Evolutionary conservation across 2,329 filamentous ascomycete genomes (phyloP).

Genomic region (Juglanconis oblonga): DNA sequence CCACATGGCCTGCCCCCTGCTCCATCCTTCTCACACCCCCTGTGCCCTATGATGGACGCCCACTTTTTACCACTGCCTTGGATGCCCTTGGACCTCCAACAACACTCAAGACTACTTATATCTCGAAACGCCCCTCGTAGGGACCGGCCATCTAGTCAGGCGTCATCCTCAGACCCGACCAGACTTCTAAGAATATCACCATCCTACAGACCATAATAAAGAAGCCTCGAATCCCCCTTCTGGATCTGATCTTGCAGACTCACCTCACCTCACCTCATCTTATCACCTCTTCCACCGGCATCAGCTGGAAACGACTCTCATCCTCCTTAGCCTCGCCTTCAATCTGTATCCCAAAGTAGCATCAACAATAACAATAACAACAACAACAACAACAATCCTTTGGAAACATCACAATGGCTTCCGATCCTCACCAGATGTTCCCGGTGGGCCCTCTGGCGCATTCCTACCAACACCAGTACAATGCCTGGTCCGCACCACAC

Average conservation of each 20-base stretch:
- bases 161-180: constrained; percentile 5
- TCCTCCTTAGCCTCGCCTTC: not conserved
- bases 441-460: constrained; percentile 16
- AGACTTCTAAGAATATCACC: not conserved
- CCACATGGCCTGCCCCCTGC: not conserved
- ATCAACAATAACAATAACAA: not conserved
- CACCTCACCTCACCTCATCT: constrained; percentile 4
- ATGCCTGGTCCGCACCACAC: constrained; percentile 16
- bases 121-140: constrained; percentile 6
- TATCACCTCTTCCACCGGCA: not conserved
- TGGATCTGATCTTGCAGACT: not conserved
- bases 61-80: not conserved
- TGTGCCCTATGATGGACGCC: not conserved
- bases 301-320: not conserved
- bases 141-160: not conserved
- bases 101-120: constrained; percentile 7
- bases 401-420: constrained; percentile 9
- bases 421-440: constrained; percentile 19
- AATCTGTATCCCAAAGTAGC: not conserved
- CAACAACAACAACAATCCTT: not conserved
- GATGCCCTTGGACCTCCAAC: not conserved
- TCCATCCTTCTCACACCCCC: not conserved
- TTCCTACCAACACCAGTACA: constrained; percentile 16
- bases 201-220: constrained; percentile 1
- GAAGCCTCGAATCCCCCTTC: not conserved